Conservation (phyloP, 768 basidiomycete species). For the Strobilomyces echinocephalus region DNA sequence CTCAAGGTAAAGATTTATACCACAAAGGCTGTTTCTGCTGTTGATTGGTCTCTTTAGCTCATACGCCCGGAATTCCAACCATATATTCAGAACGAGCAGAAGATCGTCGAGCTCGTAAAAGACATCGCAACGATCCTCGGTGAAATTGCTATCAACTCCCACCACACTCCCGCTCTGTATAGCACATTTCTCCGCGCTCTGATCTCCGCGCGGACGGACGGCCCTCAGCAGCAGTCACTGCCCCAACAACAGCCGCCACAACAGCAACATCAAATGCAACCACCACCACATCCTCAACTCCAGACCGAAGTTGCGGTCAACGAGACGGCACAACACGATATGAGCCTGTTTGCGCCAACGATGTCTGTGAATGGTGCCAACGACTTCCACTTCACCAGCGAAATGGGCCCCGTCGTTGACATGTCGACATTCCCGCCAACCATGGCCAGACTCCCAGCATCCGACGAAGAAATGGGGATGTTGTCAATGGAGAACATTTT, state of each 20-base stretch:
- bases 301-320: conserved; percentile 18
- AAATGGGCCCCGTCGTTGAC: conserved; percentile 82
- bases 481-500: conserved; percentile 82
- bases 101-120: conserved; percentile 63
- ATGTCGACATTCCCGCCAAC: conserved; percentile 86
- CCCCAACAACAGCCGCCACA: conserved; percentile 1
- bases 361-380: conserved; percentile 25
- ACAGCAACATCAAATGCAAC: conserved; percentile 15
- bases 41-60: conserved; percentile 45
- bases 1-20: conserved; percentile 63
- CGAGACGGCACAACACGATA: conserved; percentile 23
- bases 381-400: conserved; percentile 70
- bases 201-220: conserved; percentile 47
- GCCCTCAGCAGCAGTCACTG: conserved; percentile 24
- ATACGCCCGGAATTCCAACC: conserved; percentile 79
- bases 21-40: not conserved
- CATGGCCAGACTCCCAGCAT: conserved; percentile 54
- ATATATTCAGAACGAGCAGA: conserved; percentile 69
- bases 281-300: conserved; percentile 14
- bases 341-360: conserved; percentile 25
- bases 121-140: conserved; percentile 83
- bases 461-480: conserved; percentile 40
- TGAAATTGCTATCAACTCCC: conserved; percentile 65
- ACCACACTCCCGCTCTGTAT: conserved; percentile 90
- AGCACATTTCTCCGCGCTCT: conserved; percentile 77